Evolutionary conservation across 139 green algal species (phyloP), one percentile per base, ranked within the genome.

Genomic region (Volvox reticuliferus): DNA sequence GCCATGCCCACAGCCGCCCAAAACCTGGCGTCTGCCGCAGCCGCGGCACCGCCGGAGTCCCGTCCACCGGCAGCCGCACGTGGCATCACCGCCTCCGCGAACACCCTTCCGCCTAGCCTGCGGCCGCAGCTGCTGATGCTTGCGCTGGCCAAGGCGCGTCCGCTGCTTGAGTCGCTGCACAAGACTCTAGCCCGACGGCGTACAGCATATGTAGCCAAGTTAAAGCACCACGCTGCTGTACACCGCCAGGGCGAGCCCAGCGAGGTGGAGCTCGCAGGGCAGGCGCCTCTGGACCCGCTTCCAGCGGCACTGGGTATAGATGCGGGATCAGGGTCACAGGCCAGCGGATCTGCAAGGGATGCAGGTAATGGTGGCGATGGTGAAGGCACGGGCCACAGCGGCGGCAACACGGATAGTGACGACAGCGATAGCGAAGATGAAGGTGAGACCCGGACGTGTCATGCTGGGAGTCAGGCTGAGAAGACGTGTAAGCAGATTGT

Each of bases 71-170:
- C 82, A 19, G 32, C 33, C 2, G 65, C 82, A 13, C 44, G 71
- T 26, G 73, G 50, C n/a, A 84, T 77, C 17, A 33, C 30, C 44
- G 79, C 65, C n/a, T 75, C 79, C 1, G 79, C 37, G 0, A 20
- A 67, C 79, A 12, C 22, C 12, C 67, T 89, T 68, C 83, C 83
- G 2, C 68, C 36, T 0, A 44, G 36, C 14, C 83, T 89, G 67
- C 83, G 83, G 83, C 83, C 83, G 36, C 83, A 89, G 83, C 83
- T 89, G 83, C 83, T 89, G 67, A 20, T 32, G 36, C 55, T 84
- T 32, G 79, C 65, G 21, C n/a, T 84, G 37, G 36, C 88, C 12
- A 44, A 76, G 30, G 73, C 30, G 1, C 44, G 86, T n/a, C 86
- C 73, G 44, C 86, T 55, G 86, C 73, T 82, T 17, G 73, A 76